A percentile compares a stretch with the other conserved stretches of the same genome.
phyloP scores from a whole-genome alignment of 164 flowering plant species.

The Kingdonia uniflora region DNA sequence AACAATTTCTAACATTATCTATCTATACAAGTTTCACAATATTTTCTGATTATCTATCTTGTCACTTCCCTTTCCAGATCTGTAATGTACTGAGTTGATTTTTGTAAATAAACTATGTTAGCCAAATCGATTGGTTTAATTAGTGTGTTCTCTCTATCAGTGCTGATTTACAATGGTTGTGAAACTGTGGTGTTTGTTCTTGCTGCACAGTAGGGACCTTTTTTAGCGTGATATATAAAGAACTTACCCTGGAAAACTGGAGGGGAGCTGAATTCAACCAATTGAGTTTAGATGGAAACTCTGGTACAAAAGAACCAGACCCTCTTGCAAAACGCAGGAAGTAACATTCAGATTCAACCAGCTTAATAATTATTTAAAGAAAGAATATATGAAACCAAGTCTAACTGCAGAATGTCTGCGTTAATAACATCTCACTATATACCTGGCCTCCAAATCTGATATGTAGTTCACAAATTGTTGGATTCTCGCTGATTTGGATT shows the following conservation, averaged over 20 bases:
- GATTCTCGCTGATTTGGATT: constrained; percentile 34
- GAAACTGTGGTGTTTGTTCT: no score
- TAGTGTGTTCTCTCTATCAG: no score
- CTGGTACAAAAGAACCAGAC: constrained; percentile 54
- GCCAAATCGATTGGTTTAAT: no score
- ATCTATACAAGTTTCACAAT: no score
- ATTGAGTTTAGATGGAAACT: constrained; percentile 86
- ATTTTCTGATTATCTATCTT: no score
- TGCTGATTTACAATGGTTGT: no score
- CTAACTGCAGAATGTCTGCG: constrained; percentile 3
- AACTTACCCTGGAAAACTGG: constrained; percentile 58
- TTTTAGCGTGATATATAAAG: not conserved
- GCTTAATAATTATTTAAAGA: not conserved
- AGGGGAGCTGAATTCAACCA: constrained; percentile 93
- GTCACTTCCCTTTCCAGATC: no score
- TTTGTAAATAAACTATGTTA: no score
- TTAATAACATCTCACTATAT: constrained; percentile 1
- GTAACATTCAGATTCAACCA: constrained; percentile 9
- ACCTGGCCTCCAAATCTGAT: constrained; percentile 73
- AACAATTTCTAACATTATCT: no score
- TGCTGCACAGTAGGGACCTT: no score
- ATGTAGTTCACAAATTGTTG: constrained; percentile 78
- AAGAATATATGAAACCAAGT: no score
- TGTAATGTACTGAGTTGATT: no score
- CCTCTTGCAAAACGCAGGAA: constrained; percentile 38